Base-by-base conservation (phyloP, 2,329 filamentous ascomycete genomes). In the Alternaria consortialis region DNA sequence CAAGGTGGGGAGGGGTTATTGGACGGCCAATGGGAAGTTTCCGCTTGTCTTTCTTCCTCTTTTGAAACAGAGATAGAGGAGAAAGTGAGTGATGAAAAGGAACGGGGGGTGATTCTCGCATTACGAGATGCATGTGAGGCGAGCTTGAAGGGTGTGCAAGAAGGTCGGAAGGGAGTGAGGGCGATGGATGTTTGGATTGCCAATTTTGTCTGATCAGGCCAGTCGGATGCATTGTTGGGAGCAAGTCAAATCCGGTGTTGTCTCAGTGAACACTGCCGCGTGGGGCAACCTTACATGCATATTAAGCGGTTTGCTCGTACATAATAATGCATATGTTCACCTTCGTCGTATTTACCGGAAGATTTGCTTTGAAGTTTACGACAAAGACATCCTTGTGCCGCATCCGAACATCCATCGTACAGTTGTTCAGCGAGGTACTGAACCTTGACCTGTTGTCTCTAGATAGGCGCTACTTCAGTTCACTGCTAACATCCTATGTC, bases 21-120 rank as follows among this genome's bases (percentile, higher is more conserved):
- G 60, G 67, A 56, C 85, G 85, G 84, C 82, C 86, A 65, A 43
- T 70, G 67, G 69, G 70, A 73, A 48, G 66, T 70, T 2, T 34
- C 57, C 52, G 59, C 62, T 29, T 71, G 65, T 60, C 62, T 67
- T 43, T 60, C 65, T 31, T 25, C 37, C 1, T 51, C 46, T 8
- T 69, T 69, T 17, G 58, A 64, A 32, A 63, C 27, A 40, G 58
- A 69, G 34, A 44, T 71, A 20, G 54, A 66, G n/a, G 60, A 63
- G 34, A 36, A 52, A 2, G 64, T 70, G 13, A 25, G 23, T 44
- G 60, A 66, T 53, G 64, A 68, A 44, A 66, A 64, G 36, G 65
- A 68, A 40, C 46, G 58, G 20, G 62, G 31, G 1, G 60, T 69
- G 2, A 36, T 70, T 46, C 17, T 64, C 57, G 65, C 65, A 7